A percentile compares a stretch with the other conserved stretches of the same genome.
Evolutionary conservation across 2,329 filamentous ascomycete genomes (phyloP).

Genomic region (Fusarium albidum): DNA sequence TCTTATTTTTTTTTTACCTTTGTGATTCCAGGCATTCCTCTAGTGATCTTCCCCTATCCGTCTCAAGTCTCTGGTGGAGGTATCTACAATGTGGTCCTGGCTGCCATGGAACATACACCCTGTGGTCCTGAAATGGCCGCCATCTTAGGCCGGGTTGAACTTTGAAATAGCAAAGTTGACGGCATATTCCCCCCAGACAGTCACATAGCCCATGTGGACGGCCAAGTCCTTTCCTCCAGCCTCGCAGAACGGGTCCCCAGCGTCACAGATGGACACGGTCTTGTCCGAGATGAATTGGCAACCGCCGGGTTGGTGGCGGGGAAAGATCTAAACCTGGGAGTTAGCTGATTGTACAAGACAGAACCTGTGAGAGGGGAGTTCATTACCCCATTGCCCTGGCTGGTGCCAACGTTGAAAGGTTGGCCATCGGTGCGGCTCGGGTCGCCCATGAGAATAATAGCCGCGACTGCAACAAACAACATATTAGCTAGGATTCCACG

Average conservation of each 20-base stretch:
- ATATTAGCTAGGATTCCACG: not conserved
- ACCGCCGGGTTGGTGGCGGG: conserved; percentile 12
- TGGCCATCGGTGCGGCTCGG: conserved; percentile 24
- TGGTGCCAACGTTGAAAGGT: conserved; percentile 20
- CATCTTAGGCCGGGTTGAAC: not conserved
- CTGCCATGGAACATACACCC: no score
- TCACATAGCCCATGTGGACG: conserved; percentile 28
- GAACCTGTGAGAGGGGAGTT: not conserved
- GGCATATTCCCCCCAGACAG: conserved; percentile 36
- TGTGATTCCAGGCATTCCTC: no score
- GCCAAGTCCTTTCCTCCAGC: conserved; percentile 17
- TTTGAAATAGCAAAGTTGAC: conserved; percentile 42
- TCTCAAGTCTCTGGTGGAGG: no score
- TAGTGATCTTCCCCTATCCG: no score
- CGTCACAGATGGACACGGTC: conserved; percentile 30
- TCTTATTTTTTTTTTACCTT: no score
- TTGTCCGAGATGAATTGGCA: conserved; percentile 17
- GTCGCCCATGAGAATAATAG: conserved; percentile 24
- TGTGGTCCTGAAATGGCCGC: no score
- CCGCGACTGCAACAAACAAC: not conserved
- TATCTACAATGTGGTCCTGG: not conserved
- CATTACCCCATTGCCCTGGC: conserved; percentile 26
- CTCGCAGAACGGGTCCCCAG: conserved; percentile 27
- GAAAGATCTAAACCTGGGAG: conserved; percentile 18
- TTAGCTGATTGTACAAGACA: not conserved